Conservation (phyloP, 73 alveolate species). For the Stentor coeruleus region DNA sequence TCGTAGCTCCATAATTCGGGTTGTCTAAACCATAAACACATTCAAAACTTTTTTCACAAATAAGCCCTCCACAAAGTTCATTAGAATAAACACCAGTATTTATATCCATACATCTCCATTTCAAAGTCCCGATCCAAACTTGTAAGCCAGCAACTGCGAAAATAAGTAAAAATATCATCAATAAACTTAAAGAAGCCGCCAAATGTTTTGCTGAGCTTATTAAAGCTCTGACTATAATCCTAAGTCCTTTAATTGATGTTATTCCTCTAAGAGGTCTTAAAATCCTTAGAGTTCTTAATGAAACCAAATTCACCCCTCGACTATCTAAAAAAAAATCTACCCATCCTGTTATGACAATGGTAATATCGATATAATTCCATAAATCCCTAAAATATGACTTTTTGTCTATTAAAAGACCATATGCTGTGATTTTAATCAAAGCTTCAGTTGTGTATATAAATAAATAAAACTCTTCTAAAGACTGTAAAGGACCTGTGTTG, state of each 20-base stretch:
- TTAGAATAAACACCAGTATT: conserved; percentile 59
- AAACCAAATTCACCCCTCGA: conserved; percentile 48
- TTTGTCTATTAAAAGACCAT: conserved; percentile 66
- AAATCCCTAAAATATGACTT: conserved; percentile 64
- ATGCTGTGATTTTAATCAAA: conserved; percentile 47
- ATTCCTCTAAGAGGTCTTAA: conserved; percentile 95
- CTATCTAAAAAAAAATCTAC: too few relatives aligned
- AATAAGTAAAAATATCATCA: conserved; percentile 76
- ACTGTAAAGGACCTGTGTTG: neutral
- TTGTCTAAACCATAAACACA: conserved; percentile 85
- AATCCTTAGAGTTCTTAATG: conserved; percentile 90
- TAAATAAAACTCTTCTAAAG: conserved; percentile 25
- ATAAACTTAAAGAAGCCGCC: too few relatives aligned
- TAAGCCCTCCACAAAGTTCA: too few relatives aligned
- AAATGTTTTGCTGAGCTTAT: too few relatives aligned
- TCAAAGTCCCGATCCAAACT: conserved; percentile 81
- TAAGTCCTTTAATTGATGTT: conserved; percentile 86
- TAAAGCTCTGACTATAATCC: conserved; percentile 80
- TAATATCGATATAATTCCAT: conserved; percentile 68
- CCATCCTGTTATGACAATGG: conserved; percentile 58
- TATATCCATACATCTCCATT: conserved; percentile 67
- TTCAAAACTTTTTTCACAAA: conserved; percentile 54
- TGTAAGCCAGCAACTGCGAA: conserved; percentile 91
- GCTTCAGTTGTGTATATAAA: conserved; percentile 17
- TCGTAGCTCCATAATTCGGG: conserved; percentile 81